Evolutionary conservation across 208 protist genomes (phyloP).

Genomic region (Trichomonas tenax): DNA sequence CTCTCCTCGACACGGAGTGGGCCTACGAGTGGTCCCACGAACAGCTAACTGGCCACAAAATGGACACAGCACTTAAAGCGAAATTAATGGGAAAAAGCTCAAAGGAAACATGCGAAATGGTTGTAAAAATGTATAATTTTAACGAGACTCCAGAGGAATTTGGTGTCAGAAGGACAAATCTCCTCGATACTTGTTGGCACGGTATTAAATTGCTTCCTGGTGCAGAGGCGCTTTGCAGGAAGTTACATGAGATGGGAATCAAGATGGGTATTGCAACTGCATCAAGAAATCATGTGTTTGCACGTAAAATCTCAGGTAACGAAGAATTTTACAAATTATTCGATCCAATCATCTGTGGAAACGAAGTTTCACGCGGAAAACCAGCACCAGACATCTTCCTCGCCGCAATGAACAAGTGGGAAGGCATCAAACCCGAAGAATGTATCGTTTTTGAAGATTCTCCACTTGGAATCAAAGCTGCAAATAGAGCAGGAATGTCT

Average conservation of each 20-base stretch:
- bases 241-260: not conserved
- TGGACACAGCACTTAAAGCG: not conserved
- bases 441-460: slow-evolving; percentile 9
- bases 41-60: not conserved
- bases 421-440: not conserved
- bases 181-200: not conserved
- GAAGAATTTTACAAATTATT: not conserved
- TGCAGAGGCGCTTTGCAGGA: not conserved
- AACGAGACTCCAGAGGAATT: not conserved
- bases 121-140: not conserved
- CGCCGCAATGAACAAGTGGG: not conserved
- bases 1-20: not conserved
- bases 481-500: not conserved
- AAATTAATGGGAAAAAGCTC: slow-evolving; percentile 13
- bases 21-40: not conserved
- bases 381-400: not conserved
- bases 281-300: not conserved
- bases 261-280: not conserved
- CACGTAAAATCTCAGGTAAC: not conserved
- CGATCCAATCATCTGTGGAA: not conserved
- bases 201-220: not conserved
- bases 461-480: not conserved
- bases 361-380: not conserved
- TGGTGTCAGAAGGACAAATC: not conserved
- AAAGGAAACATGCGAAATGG: not conserved